Conservation (phyloP, 2,329 filamentous ascomycete species). For the Curvularia sp. region DNA sequence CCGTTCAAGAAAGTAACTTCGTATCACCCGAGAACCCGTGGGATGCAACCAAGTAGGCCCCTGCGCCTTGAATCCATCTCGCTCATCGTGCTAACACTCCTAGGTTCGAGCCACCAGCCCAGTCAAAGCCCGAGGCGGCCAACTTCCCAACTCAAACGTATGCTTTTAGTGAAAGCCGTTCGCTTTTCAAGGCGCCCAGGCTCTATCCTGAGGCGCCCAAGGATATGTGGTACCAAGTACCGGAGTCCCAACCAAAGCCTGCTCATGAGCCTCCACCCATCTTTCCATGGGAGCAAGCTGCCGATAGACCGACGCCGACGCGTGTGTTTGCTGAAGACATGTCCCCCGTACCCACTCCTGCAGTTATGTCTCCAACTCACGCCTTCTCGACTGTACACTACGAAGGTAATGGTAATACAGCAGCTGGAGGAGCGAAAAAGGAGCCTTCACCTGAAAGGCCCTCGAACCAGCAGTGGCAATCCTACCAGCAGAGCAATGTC, state of each 20-base stretch:
- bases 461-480: constrained; percentile 70
- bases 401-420: constrained; percentile 27
- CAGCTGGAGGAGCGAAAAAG: constrained; percentile 20
- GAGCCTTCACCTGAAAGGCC: constrained; percentile 25
- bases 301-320: constrained; percentile 67
- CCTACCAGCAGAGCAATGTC: constrained; percentile 66
- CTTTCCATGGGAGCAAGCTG: constrained; percentile 88
- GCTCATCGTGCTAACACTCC: constrained; percentile 14
- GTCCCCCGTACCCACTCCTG: constrained; percentile 49
- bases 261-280: constrained; percentile 70
- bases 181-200: constrained; percentile 77
- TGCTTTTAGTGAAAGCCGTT: constrained; percentile 78
- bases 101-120: constrained; percentile 59
- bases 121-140: constrained; percentile 82
- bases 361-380: constrained; percentile 29
- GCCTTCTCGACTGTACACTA: constrained; percentile 44
- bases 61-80: neutral
- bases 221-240: constrained; percentile 88
- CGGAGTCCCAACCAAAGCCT: constrained; percentile 63
- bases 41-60: constrained; percentile 66
- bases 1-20: constrained; percentile 44
- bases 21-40: constrained; percentile 67
- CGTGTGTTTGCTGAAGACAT: constrained; percentile 71
- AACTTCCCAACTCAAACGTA: constrained; percentile 84
- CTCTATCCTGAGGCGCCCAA: constrained; percentile 83